Evolutionary conservation across 495 filamentous ascomycete species (phyloP), one percentile per base, ranked within the genome.

Genomic region (Niebla homalea): DNA sequence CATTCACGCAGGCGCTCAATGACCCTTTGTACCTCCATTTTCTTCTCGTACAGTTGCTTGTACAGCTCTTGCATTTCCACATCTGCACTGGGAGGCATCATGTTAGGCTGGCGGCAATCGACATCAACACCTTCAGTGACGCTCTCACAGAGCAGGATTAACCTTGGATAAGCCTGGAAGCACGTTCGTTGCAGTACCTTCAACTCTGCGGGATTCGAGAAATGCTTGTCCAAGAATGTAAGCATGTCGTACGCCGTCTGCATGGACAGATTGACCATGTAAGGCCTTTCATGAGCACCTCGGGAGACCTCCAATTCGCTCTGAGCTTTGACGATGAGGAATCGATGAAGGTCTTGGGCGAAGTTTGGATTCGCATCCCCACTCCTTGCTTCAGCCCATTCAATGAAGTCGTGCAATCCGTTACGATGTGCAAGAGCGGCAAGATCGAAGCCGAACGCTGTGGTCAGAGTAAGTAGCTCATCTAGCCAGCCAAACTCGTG

Each of bases 51-150:
- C 87, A 99, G 94, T 54, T 83, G 83, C 64, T 93, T 94, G 64
- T 94, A 97, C 43, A 94, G 79, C 50, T 94, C 86, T 59, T 96
- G 88, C 92, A 99, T 99, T 61, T 86, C 80, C 52, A 77, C 80
- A 54, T 93, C 85, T 21, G 89, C 82, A 19, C 77, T 76, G n/a
- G 76, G 70, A 0, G 89, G 80, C 19, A 99, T 70, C 0, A 76
- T 73, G 60, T 97, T 93, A 4, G 81, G 79, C 40, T 83, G 76
- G 53, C 81, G 72, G 26, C 89, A 85, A 57, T 94, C 92, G 18
- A 75, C 73, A 59, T 96, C 84, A 53, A 94, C 87, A 36, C 92
- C 84, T 39, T 90, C 85, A 64, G 95, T 88, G 52, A 81, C 85
- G 7, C 83, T 87, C 67, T 94, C 86, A 1, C 89, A 90, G 59